phyloP scores from a whole-genome alignment of 345 rosid genomes.

The Excoecaria agallocha region DNA sequence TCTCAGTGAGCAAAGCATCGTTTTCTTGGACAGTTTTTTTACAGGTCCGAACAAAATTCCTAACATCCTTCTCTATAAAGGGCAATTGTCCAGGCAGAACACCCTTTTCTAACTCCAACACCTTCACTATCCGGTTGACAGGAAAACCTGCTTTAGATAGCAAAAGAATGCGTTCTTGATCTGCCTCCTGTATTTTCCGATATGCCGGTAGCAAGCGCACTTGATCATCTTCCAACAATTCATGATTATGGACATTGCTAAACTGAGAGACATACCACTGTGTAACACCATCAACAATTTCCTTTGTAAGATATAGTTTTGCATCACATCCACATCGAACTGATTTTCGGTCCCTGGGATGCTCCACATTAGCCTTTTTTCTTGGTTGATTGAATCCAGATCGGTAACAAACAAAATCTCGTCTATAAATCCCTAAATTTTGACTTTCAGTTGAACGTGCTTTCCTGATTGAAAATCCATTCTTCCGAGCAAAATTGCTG shows the following conservation, averaged over 20 bases:
- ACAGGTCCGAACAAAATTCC: constrained; percentile 82
- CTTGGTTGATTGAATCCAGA: constrained; percentile 93
- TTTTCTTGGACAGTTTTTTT: constrained; percentile 83
- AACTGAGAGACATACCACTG: constrained; percentile 93
- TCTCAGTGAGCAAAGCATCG: constrained; percentile 75
- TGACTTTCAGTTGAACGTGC: constrained; percentile 91
- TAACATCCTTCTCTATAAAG: constrained; percentile 88
- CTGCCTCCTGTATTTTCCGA: constrained; percentile 80
- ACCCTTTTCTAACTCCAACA: constrained; percentile 84
- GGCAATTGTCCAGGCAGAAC: constrained; percentile 83
- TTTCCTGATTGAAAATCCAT: constrained; percentile 85
- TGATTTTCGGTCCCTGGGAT: constrained; percentile 88
- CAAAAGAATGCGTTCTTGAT: constrained; percentile 83
- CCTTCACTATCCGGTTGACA: constrained; percentile 77
- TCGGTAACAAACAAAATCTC: constrained; percentile 94
- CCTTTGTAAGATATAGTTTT: constrained; percentile 76
- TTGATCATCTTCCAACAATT: constrained; percentile 88
- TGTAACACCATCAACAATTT: constrained; percentile 52
- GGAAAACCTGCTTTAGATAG: constrained; percentile 95
- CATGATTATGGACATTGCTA: constrained; percentile 94
- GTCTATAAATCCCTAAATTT: constrained; percentile 73
- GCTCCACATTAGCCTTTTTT: constrained; percentile 85
- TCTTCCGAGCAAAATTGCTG: constrained; percentile 74
- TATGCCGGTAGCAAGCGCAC: constrained; percentile 92
- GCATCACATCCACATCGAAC: constrained; percentile 96